Evolutionary conservation across 176 grass and related monocot species (phyloP), one percentile per base, ranked within the genome.

Genomic region (Lolium rigidum): DNA sequence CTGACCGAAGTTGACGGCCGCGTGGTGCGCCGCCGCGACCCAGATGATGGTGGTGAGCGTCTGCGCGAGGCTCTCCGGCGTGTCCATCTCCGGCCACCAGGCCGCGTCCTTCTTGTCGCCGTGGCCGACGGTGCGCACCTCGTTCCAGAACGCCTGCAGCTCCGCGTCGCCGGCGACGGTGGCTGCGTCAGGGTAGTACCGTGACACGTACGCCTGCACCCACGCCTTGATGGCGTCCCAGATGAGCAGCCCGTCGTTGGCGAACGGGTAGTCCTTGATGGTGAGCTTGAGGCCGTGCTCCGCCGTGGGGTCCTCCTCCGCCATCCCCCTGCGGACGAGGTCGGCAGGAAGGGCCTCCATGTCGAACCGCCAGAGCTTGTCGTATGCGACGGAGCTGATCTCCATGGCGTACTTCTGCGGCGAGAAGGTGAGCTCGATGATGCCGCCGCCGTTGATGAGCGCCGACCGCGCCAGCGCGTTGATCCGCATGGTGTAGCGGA

Each of bases 1-100:
- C 91, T 98, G 95, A 15, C 93, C 93, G 63, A 98, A 98, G 88
- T 98, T 98, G 25, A 98, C 91, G 0, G 95, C 91, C 6, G 93
- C 89, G 71, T 94, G 93, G 80, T 98, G 95, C 43, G 93, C 95
- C 14, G 93, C 93, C 0, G 95, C 93, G 9, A 98, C 93, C 95
- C 95, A 98, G 71, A 95, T 89, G 75, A 95, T 87, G 62, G 91
- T 98, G 16, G 93, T 92, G 38, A 98, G 88, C 59, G 88, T 83
- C 56, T 87, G 88, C 5, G 77, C 83, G 10, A 94, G 78, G 83
- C 20, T 92, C 11, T 21, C 91, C 9, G 71, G 24, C 46, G 85
- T 77, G 80, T 92, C 86, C 56, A 98, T 47, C 77, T 13, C 39
- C 16, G 95, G 93, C 95, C 95, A 95, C 85, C 93, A 88, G 3